phyloP scores from a whole-genome alignment of 1,284 basidiomycete genomes.

The Fomitopsis betulina region DNA sequence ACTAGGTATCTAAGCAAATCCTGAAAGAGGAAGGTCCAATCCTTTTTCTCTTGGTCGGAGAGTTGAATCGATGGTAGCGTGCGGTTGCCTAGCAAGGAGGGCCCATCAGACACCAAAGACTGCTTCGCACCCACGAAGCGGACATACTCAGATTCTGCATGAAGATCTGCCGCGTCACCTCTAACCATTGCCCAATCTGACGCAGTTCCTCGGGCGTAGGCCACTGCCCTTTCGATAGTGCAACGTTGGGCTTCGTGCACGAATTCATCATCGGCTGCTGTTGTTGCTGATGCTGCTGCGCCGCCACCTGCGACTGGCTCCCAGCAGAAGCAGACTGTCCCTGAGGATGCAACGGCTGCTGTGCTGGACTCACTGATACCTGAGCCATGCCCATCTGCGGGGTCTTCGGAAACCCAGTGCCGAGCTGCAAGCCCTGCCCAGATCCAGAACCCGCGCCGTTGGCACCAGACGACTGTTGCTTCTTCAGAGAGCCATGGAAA shows the following conservation, averaged over 20 bases:
- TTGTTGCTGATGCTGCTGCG: neutral
- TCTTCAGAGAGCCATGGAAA: constrained; percentile 30
- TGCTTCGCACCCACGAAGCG: too few relatives aligned
- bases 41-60: constrained; percentile 45
- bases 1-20: constrained; percentile 36
- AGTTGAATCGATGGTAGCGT: constrained; percentile 19
- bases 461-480: constrained; percentile 7
- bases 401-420: neutral
- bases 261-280: too few relatives aligned
- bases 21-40: constrained; percentile 48
- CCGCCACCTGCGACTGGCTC: too few relatives aligned
- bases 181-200: neutral
- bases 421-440: neutral
- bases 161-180: neutral
- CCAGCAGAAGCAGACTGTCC: neutral
- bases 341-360: neutral
- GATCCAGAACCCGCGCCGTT: constrained; percentile 8
- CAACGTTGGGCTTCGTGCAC: neutral
- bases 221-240: neutral
- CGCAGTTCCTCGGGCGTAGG: neutral
- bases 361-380: neutral
- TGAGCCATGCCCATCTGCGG: neutral
- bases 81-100: neutral
- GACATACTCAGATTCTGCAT: neutral
- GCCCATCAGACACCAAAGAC: neutral